A percentile compares a stretch with the other conserved stretches of the same genome.
Conservation (phyloP, 306 rosid genomes). For the Corylus americana region DNA sequence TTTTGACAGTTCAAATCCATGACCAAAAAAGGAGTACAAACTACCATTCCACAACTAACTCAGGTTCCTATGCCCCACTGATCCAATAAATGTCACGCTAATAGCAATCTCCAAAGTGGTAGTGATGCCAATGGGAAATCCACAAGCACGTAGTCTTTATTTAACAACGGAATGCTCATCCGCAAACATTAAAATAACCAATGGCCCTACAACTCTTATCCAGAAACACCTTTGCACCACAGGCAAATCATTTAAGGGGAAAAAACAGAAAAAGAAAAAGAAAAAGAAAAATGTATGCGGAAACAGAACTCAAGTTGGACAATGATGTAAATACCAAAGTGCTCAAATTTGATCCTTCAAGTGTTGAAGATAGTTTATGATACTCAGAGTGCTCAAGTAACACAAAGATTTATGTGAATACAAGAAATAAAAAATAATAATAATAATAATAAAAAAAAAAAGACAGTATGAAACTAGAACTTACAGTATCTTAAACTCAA, state of each 20-base stretch:
- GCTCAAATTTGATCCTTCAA: background rate
- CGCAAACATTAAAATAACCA: background rate
- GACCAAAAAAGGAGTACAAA: constrained; percentile 5
- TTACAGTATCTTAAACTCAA: background rate
- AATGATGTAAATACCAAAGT: constrained; percentile 2
- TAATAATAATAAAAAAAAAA: too few species aligned
- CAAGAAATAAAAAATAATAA: too few species aligned
- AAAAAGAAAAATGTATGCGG: background rate
- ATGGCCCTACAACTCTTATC: background rate
- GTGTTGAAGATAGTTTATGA: background rate
- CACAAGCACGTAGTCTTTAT: background rate
- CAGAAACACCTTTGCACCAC: background rate
- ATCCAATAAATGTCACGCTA: constrained; percentile 10
- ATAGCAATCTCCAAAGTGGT: constrained; percentile 9
- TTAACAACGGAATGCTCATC: constrained; percentile 1
- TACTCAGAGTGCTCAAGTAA: background rate
- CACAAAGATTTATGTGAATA: too few species aligned
- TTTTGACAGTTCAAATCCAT: constrained; percentile 4
- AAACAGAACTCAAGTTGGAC: constrained; percentile 6
- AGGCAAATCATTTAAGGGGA: background rate
- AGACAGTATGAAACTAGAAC: background rate
- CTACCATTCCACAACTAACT: constrained; percentile 45
- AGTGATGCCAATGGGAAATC: constrained; percentile 10
- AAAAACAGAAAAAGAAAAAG: background rate
- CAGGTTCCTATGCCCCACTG: constrained; percentile 8